Evolutionary conservation across 2,329 filamentous ascomycete genomes (phyloP), one percentile per base, ranked within the genome.

Genomic region (Sclerotinia trifoliorum): DNA sequence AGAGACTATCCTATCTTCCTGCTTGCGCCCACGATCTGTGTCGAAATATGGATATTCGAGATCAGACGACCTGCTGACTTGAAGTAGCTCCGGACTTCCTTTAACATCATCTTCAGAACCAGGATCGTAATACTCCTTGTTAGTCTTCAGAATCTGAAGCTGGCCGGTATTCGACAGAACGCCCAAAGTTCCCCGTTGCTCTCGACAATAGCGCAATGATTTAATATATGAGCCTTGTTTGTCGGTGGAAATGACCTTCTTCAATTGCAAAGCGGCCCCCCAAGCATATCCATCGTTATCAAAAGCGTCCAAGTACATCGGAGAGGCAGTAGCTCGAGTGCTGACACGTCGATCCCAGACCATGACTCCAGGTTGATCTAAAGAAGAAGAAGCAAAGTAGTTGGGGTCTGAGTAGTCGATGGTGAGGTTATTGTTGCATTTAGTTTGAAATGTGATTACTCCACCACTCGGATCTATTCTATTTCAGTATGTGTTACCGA

Each of bases 331-430:
- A 1, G 82, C 79, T 15, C 85, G 83, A 26, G 81, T 81, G 17
- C 82, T 83, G n/a, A 84, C 85, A 55, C 91, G 88, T 35, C 89
- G 86, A 76, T 94, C 91, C 91, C 91, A 94, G 44, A 94, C 84
- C 77, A 90, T 88, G 64, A 94, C 83, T 10, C 88, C 87, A 0
- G 91, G 89, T 62, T 92, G 88, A 69, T 92, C 90, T 17, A 92
- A 81, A 3, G 90, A 89, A 19, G 91, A 92, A 1, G 92, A 94
- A 1, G 92, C 88, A 79, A 95, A 94, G 78, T 93, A 94, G 74
- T 95, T 93, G 72, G 90, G 87, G 73, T 96, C 90, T 29, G 88
- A 82, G 70, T 91, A 91, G 79, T 95, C 91, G 70, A 95, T 91
- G 21, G 91, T 86, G 66, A 95, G 78, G 71, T 90, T 90, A 73